Evolutionary conservation across 768 basidiomycete species (phyloP).

Genomic region (Wakefieldia striispora): DNA sequence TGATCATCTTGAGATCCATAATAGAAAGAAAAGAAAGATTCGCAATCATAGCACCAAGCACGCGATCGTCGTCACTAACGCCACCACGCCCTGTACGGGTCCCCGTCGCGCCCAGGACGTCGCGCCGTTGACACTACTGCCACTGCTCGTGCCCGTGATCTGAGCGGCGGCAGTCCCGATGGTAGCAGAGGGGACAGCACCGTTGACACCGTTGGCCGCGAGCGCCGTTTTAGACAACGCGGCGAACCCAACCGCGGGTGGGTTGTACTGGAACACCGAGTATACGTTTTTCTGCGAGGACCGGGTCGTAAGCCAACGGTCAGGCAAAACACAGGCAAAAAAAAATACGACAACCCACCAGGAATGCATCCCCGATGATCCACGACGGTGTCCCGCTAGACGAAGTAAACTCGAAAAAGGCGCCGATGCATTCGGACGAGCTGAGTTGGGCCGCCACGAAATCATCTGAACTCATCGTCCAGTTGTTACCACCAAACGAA

Average conservation of each 20-base stretch:
- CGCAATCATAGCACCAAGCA: constrained; percentile 3
- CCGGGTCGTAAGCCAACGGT: too few species aligned
- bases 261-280: constrained; percentile 50
- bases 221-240: constrained; percentile 34
- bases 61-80: background rate
- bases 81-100: background rate
- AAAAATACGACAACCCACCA: constrained; percentile 26
- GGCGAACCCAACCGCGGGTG: constrained; percentile 52
- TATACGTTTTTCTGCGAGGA: constrained; percentile 50
- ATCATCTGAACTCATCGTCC: constrained; percentile 48
- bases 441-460: constrained; percentile 42
- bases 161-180: constrained; percentile 51
- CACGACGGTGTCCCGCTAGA: constrained; percentile 38
- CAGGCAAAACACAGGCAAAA: too few species aligned
- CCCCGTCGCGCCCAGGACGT: background rate
- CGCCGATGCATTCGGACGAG: constrained; percentile 46
- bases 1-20: background rate
- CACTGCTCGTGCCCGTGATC: constrained; percentile 32
- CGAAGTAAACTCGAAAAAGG: constrained; percentile 42
- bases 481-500: constrained; percentile 45
- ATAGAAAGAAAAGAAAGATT: background rate
- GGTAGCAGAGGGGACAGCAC: constrained; percentile 51
- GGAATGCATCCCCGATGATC: constrained; percentile 55
- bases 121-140: background rate
- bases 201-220: constrained; percentile 30